phyloP scores from a whole-genome alignment of 208 protist species.

The Pavlovales sp. region DNA sequence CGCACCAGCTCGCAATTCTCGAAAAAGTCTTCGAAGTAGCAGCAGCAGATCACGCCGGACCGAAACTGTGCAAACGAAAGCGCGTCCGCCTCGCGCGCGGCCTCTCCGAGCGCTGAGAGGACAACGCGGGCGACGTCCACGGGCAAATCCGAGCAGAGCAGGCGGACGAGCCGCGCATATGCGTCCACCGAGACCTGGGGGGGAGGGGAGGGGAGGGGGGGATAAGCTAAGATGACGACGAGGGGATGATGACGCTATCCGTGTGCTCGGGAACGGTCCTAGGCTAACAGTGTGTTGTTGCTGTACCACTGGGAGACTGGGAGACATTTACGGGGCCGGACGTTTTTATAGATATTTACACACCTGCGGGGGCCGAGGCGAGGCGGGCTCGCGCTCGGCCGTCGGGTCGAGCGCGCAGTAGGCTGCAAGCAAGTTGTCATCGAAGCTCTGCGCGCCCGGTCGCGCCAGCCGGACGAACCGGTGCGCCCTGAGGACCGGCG shows the following conservation, averaged over 20 bases:
- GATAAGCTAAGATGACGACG: no score
- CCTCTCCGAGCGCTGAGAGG: not conserved
- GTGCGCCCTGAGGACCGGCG: slow-evolving; percentile 6
- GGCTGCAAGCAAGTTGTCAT: slow-evolving; percentile 11
- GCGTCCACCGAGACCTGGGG: not conserved
- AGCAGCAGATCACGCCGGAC: not conserved
- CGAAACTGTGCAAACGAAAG: not conserved
- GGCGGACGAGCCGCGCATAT: not conserved
- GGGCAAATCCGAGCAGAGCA: not conserved
- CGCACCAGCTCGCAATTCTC: not conserved
- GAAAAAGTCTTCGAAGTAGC: not conserved
- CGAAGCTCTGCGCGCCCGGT: not conserved
- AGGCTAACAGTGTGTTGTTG: no score
- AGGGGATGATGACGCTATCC: no score
- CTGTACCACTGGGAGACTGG: no score
- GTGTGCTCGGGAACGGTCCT: no score
- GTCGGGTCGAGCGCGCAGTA: not conserved
- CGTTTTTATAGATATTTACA: no score
- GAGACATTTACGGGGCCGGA: no score
- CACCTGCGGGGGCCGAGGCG: no score
- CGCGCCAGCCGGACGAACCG: not conserved
- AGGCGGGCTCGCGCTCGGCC: not conserved
- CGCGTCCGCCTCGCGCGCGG: not conserved
- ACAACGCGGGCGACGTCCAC: not conserved
- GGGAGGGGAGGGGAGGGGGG: no score